Percentiles rank a stretch among this genome's conserved stretches.
These are phyloP conservation scores for Acacia confusa DNA, from an alignment of 306 rosid species.

Conservation along the genomic window DNA sequence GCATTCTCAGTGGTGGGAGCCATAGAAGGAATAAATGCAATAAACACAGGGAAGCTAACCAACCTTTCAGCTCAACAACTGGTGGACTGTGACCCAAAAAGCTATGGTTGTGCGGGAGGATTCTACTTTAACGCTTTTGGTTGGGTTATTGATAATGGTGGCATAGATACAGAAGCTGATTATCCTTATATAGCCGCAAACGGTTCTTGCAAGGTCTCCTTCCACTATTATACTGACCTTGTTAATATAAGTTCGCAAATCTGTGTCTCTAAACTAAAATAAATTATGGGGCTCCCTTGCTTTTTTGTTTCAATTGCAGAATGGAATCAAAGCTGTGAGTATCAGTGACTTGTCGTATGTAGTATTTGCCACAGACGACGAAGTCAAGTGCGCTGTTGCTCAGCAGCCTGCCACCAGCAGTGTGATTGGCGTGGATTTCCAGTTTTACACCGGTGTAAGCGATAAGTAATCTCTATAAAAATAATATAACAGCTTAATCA, in stretches of 20 bases:
- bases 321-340: slow-evolving; percentile 51
- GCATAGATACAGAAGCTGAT: slow-evolving; percentile 58
- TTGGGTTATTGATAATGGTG: slow-evolving; percentile 64
- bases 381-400: slow-evolving; percentile 41
- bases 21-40: slow-evolving; percentile 66
- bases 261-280: not conserved
- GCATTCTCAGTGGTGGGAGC: slow-evolving; percentile 65
- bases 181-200: slow-evolving; percentile 55
- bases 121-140: slow-evolving; percentile 70
- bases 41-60: slow-evolving; percentile 55
- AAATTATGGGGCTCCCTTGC: not conserved
- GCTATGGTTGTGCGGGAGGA: slow-evolving; percentile 65
- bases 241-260: not conserved
- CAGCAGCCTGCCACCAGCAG: slow-evolving; percentile 62
- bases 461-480: too few species aligned
- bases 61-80: slow-evolving; percentile 66
- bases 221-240: not conserved
- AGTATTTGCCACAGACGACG: slow-evolving; percentile 47
- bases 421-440: slow-evolving; percentile 36
- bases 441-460: not conserved
- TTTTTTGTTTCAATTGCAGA: slow-evolving; percentile 14
- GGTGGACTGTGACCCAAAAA: slow-evolving; percentile 63
- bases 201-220: slow-evolving; percentile 47
- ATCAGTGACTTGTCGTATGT: slow-evolving; percentile 45
- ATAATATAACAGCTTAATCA: too few species aligned